Percentiles rank a stretch among this genome's conserved stretches.
phyloP scores from a whole-genome alignment of 1,139 yeast species.

The Lodderomyces orthopsilosis region DNA sequence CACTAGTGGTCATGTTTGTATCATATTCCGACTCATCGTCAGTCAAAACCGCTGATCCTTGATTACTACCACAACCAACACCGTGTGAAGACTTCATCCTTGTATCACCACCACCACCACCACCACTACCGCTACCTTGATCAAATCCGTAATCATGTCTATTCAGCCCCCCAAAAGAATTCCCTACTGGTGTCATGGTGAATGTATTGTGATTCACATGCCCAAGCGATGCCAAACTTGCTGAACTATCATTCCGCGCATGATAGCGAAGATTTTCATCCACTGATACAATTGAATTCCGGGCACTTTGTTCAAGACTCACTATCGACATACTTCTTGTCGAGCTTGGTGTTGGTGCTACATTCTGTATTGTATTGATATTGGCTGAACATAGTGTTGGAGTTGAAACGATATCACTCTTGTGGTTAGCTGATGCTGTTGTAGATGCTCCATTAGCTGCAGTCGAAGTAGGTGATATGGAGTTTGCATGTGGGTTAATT shows the following conservation, averaged over 20 bases:
- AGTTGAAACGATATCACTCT: constrained; percentile 2
- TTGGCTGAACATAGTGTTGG: constrained; percentile 4
- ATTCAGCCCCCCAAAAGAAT: neutral
- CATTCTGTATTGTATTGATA: constrained; percentile 3
- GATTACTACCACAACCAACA: neutral
- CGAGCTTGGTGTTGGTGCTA: constrained; percentile 16
- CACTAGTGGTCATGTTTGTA: constrained; percentile 2
- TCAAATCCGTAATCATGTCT: neutral
- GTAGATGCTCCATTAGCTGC: neutral
- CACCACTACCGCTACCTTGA: neutral
- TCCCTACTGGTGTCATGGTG: constrained; percentile 4
- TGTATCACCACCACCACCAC: constrained; percentile 1
- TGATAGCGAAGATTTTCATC: constrained; percentile 32
- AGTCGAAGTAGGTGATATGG: constrained; percentile 2
- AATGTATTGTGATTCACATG: constrained; percentile 1
- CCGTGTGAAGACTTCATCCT: constrained; percentile 3
- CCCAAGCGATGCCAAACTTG: constrained; percentile 26
- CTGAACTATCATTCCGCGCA: constrained; percentile 33
- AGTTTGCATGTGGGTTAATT: neutral
- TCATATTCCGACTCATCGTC: constrained; percentile 40
- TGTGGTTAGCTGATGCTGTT: constrained; percentile 1
- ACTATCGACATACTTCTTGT: constrained; percentile 37
- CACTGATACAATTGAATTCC: constrained; percentile 42
- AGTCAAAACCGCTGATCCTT: constrained; percentile 24
- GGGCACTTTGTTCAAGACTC: constrained; percentile 36